Base-by-base conservation (phyloP, 169 alveolate genomes). In the Eimeria brunetti region DNA sequence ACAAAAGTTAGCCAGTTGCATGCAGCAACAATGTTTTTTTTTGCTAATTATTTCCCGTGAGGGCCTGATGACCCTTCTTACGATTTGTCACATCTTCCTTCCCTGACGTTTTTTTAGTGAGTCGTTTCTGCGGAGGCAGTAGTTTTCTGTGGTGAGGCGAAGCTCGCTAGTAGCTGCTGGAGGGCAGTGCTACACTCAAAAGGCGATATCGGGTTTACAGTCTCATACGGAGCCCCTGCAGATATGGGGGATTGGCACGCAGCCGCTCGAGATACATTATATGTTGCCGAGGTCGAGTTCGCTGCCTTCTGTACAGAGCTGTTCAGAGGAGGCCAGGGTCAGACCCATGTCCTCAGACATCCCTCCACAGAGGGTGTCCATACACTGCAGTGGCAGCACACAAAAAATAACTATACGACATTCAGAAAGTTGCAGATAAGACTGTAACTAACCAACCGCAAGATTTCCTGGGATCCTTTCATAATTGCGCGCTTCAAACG, bases 311-410 rank as follows among this genome's bases (percentile, higher is more conserved):
- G 91, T 85, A 49, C 91, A 85, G 20, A 85, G 75, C 58, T 85
- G 91, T 44, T 85, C 91, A 85, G 91, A 85, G 44, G 91, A 56
- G 41, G 91, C 91, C 51, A 85, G 78, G 36, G 91, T 85, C 64
- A 85, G 67, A 46, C 91, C 91, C 78, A 85, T 60, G 91, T 60
- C 91, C 69, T 85, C 91, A 8, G 91, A 56, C 75, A 85, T 41
- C 36, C 81, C 91, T 30, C 91, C 78, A n/a, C 91, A 85, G 33
- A 85, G 67, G 60, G 91, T 85, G 60, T 85, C 91, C 24, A 85
- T 30, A 20, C 76, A 85, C 91, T 85, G 91, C 76, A 81, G 33
- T 75, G 41, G 12, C 22, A 81, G 51, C 89, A 30, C 62, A 2
- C 44, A 30, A 81, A 33, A 36, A 11, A 24, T 49, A 36, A 18